Conservation (phyloP, 73 alveolate genomes). For the Paramecium caudatum region DNA sequence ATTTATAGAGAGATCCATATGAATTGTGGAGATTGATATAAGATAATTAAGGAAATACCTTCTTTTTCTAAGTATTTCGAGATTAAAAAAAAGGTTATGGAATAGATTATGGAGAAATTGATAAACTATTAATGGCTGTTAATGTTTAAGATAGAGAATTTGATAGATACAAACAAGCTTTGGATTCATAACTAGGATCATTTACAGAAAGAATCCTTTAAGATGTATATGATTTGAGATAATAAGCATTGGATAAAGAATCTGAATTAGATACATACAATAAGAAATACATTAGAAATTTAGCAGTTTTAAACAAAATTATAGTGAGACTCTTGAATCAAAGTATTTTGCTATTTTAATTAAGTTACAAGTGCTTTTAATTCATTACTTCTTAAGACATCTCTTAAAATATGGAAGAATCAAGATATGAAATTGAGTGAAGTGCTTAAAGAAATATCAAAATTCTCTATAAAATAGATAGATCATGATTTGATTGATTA, state of each 20-base stretch:
- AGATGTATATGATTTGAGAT: conserved; percentile 39
- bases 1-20: conserved; percentile 40
- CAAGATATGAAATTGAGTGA: background rate
- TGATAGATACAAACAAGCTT: conserved; percentile 16
- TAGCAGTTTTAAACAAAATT: background rate
- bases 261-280: conserved; percentile 6
- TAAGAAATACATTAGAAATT: conserved; percentile 5
- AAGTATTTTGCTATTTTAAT: background rate
- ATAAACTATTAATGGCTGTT: conserved; percentile 39
- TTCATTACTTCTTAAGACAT: background rate
- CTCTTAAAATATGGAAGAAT: conserved; percentile 14
- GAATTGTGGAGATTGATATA: conserved; percentile 36
- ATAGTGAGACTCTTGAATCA: background rate
- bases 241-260: background rate
- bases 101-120: conserved; percentile 32
- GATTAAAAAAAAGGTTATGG: conserved; percentile 52
- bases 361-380: conserved; percentile 36
- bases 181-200: background rate
- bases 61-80: conserved; percentile 9
- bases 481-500: conserved; percentile 25
- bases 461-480: background rate
- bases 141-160: conserved; percentile 42
- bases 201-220: conserved; percentile 36
- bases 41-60: conserved; percentile 22
- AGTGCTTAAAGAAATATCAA: background rate